phyloP scores from a whole-genome alignment of 2,329 filamentous ascomycete species.

The Fusarium piperis region DNA sequence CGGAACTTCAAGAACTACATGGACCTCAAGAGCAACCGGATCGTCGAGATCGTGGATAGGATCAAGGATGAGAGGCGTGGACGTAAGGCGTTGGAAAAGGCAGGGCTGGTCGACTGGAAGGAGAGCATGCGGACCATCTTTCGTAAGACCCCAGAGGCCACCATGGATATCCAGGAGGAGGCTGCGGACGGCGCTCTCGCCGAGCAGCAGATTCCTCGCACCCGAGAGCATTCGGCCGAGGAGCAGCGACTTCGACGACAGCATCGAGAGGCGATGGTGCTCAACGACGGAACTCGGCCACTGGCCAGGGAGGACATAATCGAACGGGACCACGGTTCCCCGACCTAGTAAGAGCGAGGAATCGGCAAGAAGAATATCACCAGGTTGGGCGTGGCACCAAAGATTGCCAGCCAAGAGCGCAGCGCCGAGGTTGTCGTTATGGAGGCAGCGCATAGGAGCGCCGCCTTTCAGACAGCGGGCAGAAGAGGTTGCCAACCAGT shows the following conservation, averaged over 20 bases:
- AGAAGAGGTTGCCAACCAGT: background rate
- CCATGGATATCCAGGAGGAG: conserved; percentile 48
- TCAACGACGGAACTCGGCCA: conserved; percentile 85
- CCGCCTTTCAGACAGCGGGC: background rate
- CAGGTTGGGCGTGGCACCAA: background rate
- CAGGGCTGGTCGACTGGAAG: conserved; percentile 54
- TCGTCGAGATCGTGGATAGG: conserved; percentile 62
- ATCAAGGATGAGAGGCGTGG: conserved; percentile 62
- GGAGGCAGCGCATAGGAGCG: background rate
- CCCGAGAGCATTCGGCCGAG: conserved; percentile 65
- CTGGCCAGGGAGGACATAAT: conserved; percentile 82
- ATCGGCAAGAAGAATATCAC: background rate
- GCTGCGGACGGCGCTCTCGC: conserved; percentile 32
- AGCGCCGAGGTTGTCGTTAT: background rate
- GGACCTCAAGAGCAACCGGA: conserved; percentile 59
- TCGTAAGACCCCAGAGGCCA: conserved; percentile 45
- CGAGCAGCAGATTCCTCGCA: conserved; percentile 45
- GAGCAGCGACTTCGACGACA: conserved; percentile 79
- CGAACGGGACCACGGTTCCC: conserved; percentile 65
- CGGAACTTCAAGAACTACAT: conserved; percentile 64
- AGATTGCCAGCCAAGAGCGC: background rate
- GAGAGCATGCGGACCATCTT: conserved; percentile 43
- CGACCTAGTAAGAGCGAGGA: conserved; percentile 10
- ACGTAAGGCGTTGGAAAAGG: conserved; percentile 60
- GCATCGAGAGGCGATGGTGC: conserved; percentile 87